Evolutionary conservation across 2,329 filamentous ascomycete species (phyloP).

Genomic region (Stemphylium lycopersici): DNA sequence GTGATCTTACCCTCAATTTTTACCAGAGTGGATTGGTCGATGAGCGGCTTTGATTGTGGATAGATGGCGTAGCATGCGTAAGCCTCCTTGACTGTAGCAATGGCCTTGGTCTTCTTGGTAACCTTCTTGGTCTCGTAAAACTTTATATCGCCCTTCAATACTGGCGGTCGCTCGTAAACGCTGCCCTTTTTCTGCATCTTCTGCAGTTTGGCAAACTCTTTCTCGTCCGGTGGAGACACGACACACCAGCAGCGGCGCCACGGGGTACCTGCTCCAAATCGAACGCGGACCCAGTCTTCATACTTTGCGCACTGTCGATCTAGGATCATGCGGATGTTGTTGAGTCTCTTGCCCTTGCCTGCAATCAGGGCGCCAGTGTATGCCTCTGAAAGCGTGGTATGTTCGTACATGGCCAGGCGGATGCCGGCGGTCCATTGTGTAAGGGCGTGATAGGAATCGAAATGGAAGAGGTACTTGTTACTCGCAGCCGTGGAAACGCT

Average conservation of each 20-base stretch:
- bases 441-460: slow-evolving; percentile 91
- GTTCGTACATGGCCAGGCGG: slow-evolving; percentile 90
- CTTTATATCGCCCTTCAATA: slow-evolving; percentile 86
- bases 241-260: slow-evolving; percentile 99
- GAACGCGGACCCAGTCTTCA: slow-evolving; percentile 92
- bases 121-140: slow-evolving; percentile 93
- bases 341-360: slow-evolving; percentile 86
- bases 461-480: slow-evolving; percentile 94
- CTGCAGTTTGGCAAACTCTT: slow-evolving; percentile 82
- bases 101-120: slow-evolving; percentile 87
- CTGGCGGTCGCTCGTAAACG: slow-evolving; percentile 76
- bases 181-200: slow-evolving; percentile 84
- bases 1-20: slow-evolving; percentile 93
- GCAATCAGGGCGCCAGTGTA: slow-evolving; percentile 96
- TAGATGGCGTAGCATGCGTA: slow-evolving; percentile 96
- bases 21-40: slow-evolving; percentile 90
- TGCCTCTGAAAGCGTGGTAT: slow-evolving; percentile 89
- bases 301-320: slow-evolving; percentile 76
- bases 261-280: slow-evolving; percentile 93
- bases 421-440: slow-evolving; percentile 97
- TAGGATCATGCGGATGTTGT: slow-evolving; percentile 90
- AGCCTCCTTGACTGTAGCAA: slow-evolving; percentile 88
- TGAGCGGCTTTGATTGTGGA: slow-evolving; percentile 89
- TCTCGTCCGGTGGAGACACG: slow-evolving; percentile 89
- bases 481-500: slow-evolving; percentile 94